These are phyloP conservation scores for Paxillus ammoniavirescens DNA, from an alignment of 768 basidiomycete genomes.

Conservation along the genomic window DNA sequence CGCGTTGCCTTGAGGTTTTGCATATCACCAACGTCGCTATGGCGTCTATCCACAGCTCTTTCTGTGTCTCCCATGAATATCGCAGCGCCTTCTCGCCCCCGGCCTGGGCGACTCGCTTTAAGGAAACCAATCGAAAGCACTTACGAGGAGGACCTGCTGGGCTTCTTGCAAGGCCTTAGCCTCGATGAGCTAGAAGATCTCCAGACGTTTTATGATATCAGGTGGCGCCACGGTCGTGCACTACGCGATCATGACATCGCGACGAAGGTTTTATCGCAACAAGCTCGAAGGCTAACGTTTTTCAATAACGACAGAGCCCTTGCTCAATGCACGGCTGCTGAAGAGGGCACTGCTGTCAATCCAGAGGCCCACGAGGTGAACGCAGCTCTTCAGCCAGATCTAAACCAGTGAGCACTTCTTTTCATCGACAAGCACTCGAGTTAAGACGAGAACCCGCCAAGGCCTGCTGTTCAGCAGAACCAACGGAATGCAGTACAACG, in stretches of 20 bases:
- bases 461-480: neutral
- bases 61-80: slow-evolving; percentile 22
- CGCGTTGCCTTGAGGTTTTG: too few relatives aligned
- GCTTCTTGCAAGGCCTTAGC: slow-evolving; percentile 19
- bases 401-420: neutral
- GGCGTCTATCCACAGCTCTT: neutral
- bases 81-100: slow-evolving; percentile 25
- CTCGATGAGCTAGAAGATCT: slow-evolving; percentile 20
- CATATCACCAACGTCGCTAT: too few relatives aligned
- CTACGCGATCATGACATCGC: slow-evolving; percentile 26
- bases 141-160: slow-evolving; percentile 26
- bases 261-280: slow-evolving; percentile 22
- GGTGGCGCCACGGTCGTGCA: neutral
- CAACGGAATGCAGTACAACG: neutral
- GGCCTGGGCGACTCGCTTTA: neutral
- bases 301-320: slow-evolving; percentile 22
- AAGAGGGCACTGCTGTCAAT: neutral
- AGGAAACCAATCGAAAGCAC: slow-evolving; percentile 17
- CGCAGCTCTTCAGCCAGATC: neutral
- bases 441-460: slow-evolving; percentile 5
- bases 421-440: neutral
- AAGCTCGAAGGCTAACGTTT: slow-evolving; percentile 15
- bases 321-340: slow-evolving; percentile 17
- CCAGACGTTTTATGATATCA: slow-evolving; percentile 5
- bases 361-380: neutral